Evolutionary conservation across 164 flowering plant genomes (phyloP).

Genomic region (Houttuynia cordata): DNA sequence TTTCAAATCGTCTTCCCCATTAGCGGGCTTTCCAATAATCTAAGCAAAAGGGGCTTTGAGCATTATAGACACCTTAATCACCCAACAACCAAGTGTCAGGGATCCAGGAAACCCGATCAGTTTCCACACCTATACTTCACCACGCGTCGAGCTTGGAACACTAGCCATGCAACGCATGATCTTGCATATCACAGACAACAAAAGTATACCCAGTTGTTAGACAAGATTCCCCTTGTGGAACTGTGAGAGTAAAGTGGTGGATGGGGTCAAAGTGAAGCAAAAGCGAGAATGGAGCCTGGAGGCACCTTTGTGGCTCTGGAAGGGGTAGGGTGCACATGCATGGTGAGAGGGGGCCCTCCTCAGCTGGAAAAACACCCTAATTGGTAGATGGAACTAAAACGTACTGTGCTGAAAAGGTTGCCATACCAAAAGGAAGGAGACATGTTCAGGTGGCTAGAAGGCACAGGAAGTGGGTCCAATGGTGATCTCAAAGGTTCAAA

Average conservation of each 20-base stretch:
- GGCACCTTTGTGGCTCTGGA: too few relatives aligned
- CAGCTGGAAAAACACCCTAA: not conserved
- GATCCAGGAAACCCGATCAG: not conserved
- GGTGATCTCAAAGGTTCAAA: too few relatives aligned
- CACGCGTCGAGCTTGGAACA: slow-evolving; percentile 7
- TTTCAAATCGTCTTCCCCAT: not conserved
- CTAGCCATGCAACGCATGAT: not conserved
- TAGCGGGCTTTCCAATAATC: not conserved
- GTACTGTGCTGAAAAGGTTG: too few relatives aligned
- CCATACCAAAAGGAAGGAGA: too few relatives aligned
- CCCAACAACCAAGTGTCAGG: not conserved
- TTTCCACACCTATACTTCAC: not conserved
- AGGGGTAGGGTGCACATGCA: too few relatives aligned
- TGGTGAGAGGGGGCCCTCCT: too few relatives aligned
- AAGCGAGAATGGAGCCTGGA: not conserved
- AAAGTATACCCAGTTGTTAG: slow-evolving; percentile 10
- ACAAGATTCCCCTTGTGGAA: slow-evolving; percentile 32
- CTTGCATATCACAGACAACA: not conserved
- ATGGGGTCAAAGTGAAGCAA: not conserved
- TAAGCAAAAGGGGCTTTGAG: not conserved
- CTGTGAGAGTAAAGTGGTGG: slow-evolving; percentile 6
- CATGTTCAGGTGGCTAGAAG: too few relatives aligned
- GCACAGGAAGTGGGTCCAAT: too few relatives aligned
- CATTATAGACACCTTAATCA: slow-evolving; percentile 4
- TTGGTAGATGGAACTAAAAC: not conserved